These are phyloP conservation scores for Galerina sulciceps DNA, from an alignment of 768 basidiomycete genomes.

Conservation along the genomic window DNA sequence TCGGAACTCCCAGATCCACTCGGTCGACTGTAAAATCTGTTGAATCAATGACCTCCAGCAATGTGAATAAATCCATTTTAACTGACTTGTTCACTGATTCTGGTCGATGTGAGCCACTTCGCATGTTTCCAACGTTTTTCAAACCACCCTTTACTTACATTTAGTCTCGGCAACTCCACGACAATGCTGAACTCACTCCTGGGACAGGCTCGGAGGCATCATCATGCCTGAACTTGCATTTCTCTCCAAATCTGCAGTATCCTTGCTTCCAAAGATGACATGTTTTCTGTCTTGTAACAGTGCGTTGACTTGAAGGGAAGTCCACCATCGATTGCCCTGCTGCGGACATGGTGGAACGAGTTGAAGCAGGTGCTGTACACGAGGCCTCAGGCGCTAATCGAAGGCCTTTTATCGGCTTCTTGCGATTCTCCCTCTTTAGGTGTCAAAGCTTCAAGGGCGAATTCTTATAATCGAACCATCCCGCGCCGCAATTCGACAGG, in stretches of 20 bases:
- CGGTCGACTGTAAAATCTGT: too few relatives aligned
- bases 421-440: too few relatives aligned
- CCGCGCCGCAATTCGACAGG: too few relatives aligned
- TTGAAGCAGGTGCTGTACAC: background rate
- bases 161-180: background rate
- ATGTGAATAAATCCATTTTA: background rate
- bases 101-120: background rate
- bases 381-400: too few relatives aligned
- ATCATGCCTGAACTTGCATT: slow-evolving; percentile 15
- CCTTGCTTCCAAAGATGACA: slow-evolving; percentile 13
- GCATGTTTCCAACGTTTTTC: background rate
- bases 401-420: too few relatives aligned
- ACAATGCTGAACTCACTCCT: background rate
- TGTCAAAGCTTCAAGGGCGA: too few relatives aligned
- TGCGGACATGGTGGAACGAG: slow-evolving; percentile 9
- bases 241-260: slow-evolving; percentile 10
- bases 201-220: background rate
- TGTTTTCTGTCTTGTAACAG: background rate
- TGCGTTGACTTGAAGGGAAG: background rate
- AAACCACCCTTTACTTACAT: background rate
- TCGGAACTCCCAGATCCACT: too few relatives aligned
- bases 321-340: background rate
- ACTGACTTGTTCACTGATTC: background rate
- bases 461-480: too few relatives aligned
- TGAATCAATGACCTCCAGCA: too few relatives aligned